Evolutionary conservation across 2,329 filamentous ascomycete genomes (phyloP), one percentile per base, ranked within the genome.

Genomic region (Botrytis fabae): DNA sequence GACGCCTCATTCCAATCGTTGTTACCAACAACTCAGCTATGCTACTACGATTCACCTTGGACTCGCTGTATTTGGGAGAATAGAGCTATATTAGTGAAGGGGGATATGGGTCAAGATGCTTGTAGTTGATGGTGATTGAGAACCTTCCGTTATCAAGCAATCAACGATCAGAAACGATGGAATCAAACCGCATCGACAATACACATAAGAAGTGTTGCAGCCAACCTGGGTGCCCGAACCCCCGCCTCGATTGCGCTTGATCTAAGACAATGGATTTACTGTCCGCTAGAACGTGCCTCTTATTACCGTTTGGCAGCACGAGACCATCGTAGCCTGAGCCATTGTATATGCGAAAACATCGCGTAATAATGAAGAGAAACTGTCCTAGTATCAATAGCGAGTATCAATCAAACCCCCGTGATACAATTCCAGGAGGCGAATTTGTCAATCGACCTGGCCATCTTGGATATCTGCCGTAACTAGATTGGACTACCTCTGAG

Each of bases 1-100:
- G 22, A 22, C 63, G 63, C 63, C 63, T 66, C 63, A 63, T 63
- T 66, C 38, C 42, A 25, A 12, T 38, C 14, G 44, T 38, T 66
- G 28, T 66, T 22, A 62, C 25, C 25, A 12, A 42, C 38, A 62
- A 62, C 60, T 42, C 38, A 63, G 44, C 44, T 10, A 66, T 38
- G 22, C 44, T 51, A 20, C 18, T 46, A 20, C 44, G 61, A 59
- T 22, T 22, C 12, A 46, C n/a, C 5, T 65, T 35, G 28, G 12
- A 32, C 14, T 40, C 32, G n/a, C 8, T 28, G n/a, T 0, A 9
- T 2, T 54, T 5, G 0, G 5, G 14, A 28, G 51, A 28, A 18
- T 54, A 16, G 28, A 54, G 48, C 51, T 28, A 18, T 54, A 16
- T 54, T 54, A 18, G 51, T 54, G 14, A 28, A 28, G n/a, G 6